A percentile compares a stretch with the other conserved stretches of the same genome.
Conservation (phyloP, 257 asterid species). For the Ehretia macrophylla region DNA sequence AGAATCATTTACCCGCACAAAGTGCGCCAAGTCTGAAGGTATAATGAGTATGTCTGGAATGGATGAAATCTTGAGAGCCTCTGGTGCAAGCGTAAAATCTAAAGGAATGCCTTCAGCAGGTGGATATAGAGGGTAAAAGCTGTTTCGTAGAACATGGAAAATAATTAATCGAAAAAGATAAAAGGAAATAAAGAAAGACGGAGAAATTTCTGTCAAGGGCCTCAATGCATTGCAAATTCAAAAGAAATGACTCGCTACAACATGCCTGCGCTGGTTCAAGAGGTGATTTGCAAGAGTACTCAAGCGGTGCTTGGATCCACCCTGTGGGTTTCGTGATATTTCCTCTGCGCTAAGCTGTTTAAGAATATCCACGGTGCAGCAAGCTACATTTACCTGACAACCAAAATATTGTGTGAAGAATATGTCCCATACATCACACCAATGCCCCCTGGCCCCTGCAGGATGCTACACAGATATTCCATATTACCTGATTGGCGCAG, state of each 20-base stretch:
- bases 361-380: conserved; percentile 79
- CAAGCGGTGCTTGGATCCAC: conserved; percentile 83
- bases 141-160: conserved; percentile 35
- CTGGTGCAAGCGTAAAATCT: conserved; percentile 76
- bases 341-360: conserved; percentile 97
- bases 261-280: conserved; percentile 73
- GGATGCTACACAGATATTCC: not conserved
- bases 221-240: not conserved
- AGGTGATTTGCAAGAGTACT: conserved; percentile 83
- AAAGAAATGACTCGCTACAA: conserved; percentile 9
- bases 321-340: conserved; percentile 75
- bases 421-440: not conserved
- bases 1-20: conserved; percentile 62
- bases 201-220: not conserved
- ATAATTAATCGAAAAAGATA: conserved; percentile 1
- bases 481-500: conserved; percentile 70
- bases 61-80: conserved; percentile 63
- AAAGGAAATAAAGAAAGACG: not conserved
- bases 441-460: not conserved
- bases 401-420: conserved; percentile 1
- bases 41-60: conserved; percentile 78
- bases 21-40: conserved; percentile 89
- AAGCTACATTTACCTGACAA: conserved; percentile 74
- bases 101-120: conserved; percentile 84
- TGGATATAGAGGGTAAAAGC: conserved; percentile 97